A percentile compares a stretch with the other conserved stretches of the same genome.
phyloP scores from a whole-genome alignment of 2,329 filamentous ascomycete species.

The Sporothrix protearum region DNA sequence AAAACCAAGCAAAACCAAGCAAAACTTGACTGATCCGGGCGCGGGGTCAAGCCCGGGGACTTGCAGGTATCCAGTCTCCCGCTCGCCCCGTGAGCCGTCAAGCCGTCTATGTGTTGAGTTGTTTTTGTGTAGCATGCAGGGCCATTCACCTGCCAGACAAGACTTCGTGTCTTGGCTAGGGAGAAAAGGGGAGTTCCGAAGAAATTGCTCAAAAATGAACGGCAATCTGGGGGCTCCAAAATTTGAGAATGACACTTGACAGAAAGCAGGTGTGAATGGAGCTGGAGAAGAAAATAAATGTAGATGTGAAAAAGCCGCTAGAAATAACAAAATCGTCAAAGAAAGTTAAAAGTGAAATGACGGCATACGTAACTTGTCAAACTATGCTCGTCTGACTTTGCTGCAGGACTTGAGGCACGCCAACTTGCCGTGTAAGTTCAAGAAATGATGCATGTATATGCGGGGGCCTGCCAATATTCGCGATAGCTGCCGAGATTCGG shows the following conservation, averaged over 20 bases:
- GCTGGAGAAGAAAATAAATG: neutral
- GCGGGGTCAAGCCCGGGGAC: neutral
- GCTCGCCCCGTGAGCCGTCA: neutral
- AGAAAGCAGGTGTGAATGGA: no score
- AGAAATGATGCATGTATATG: neutral
- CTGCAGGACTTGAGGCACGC: neutral
- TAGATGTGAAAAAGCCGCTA: neutral
- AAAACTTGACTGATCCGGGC: neutral
- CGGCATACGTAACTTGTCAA: neutral
- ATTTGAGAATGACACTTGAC: no score
- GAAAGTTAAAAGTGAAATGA: neutral
- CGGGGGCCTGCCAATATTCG: neutral
- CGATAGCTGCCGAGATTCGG: neutral
- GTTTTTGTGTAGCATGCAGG: neutral
- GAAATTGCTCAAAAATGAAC: no score
- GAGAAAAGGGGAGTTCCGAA: no score
- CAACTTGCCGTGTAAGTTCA: neutral
- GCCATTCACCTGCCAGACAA: neutral
- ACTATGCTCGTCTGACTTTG: neutral
- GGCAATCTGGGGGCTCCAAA: no score
- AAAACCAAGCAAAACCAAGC: neutral
- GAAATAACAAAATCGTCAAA: neutral
- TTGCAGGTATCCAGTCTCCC: neutral
- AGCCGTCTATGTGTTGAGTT: neutral
- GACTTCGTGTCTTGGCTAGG: no score